Evolutionary conservation across 768 basidiomycete species (phyloP), one percentile per base, ranked within the genome.

Genomic region (Lyophyllum shimeji): DNA sequence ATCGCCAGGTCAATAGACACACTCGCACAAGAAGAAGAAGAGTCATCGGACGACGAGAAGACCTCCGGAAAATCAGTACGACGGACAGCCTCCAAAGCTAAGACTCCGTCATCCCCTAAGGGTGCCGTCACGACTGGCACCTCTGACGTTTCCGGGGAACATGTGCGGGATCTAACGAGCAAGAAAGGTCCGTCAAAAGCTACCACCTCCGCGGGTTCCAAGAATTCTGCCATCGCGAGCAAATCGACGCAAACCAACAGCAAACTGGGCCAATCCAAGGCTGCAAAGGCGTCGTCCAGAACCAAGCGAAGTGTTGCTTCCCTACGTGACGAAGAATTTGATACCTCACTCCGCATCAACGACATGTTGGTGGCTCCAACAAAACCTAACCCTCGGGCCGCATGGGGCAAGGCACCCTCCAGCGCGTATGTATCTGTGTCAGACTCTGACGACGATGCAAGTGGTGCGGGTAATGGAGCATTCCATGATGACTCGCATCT

Each of bases 401-500:
- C 47, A 12, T 52, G 54, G 52, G 49, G 43, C 21, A 52, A 49
- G 29, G 21, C 48, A 12, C 33, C 50, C 8, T 11, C 34, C n/a
- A 23, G 17, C 18, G 7, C 27, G n/a, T 58, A 58, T n/a, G 39
- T 58, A 17, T 13, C 50, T 6, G 49, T 59, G 12, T 57, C 60
- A 7, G 58, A 53, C 4, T 55, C 56, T 23, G 56, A 59, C n/a
- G 59, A 62, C 18, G 63, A 59, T 17, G 43, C 1, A 18, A 17
- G 18, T 39, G 40, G 7, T 8, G 29, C 11, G 15, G 24, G 15
- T n/a, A 4, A 0, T 27, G 33, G 25, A 21, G 17, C 50, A 4
- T 53, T 34, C 29, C 21, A 24, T 17, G 42, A 56, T 8, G 53
- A 60, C 12, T 55, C 58, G 24, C 45, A 55, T 49, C 25, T 59